phyloP scores from a whole-genome alignment of 805 yeast species.

The Dipodascopsis tothii region DNA sequence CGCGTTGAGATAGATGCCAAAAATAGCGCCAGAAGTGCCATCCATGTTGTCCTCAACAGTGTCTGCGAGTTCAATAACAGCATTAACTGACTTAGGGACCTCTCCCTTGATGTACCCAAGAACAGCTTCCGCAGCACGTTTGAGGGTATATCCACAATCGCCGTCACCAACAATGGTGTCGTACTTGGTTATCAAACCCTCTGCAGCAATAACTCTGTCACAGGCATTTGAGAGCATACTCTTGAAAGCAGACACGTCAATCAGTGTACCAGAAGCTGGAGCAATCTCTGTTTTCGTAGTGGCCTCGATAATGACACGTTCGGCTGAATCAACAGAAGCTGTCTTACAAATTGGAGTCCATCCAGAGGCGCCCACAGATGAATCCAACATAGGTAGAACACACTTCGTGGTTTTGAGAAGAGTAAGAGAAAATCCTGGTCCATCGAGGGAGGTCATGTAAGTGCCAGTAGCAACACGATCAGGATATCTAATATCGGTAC shows the following conservation, averaged over 20 bases:
- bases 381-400: conserved; percentile 54
- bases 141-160: conserved; percentile 90
- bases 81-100: conserved; percentile 33
- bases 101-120: conserved; percentile 41
- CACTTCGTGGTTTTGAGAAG: conserved; percentile 60
- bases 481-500: conserved; percentile 42
- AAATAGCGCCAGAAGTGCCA: conserved; percentile 92
- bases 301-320: conserved; percentile 16
- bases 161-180: conserved; percentile 95
- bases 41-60: conserved; percentile 83
- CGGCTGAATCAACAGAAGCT: conserved; percentile 28
- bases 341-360: conserved; percentile 62
- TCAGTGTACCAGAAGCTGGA: conserved; percentile 30
- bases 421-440: conserved; percentile 86
- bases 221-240: conserved; percentile 44
- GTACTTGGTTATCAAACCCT: conserved; percentile 74
- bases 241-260: conserved; percentile 30
- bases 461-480: conserved; percentile 65
- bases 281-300: background rate
- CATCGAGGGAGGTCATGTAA: conserved; percentile 80
- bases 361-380: conserved; percentile 71
- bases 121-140: conserved; percentile 71
- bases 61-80: conserved; percentile 67
- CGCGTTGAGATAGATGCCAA: conserved; percentile 77
- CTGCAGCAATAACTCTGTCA: conserved; percentile 49